phyloP scores from a whole-genome alignment of 768 basidiomycete species.

The Boletus patriciae region DNA sequence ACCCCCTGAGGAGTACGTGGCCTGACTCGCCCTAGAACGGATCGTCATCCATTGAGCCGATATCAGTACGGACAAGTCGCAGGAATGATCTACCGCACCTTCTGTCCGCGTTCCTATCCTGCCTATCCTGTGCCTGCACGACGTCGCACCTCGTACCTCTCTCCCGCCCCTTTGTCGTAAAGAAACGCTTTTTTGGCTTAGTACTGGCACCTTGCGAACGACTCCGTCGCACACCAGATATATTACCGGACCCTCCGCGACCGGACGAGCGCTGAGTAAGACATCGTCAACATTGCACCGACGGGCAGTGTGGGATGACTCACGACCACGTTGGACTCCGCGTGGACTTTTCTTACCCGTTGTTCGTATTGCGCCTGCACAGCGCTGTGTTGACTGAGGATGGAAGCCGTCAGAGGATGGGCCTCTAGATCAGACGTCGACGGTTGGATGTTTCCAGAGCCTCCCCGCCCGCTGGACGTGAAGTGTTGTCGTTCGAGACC shows the following conservation, averaged over 20 bases:
- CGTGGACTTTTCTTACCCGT: conserved; percentile 12
- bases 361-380: conserved; percentile 17
- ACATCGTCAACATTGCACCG: background rate
- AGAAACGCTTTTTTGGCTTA: conserved; percentile 4
- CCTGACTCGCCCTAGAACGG: conserved; percentile 9
- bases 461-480: conserved; percentile 27
- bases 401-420: conserved; percentile 26
- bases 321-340: conserved; percentile 20
- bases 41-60: background rate
- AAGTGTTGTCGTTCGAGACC: conserved; percentile 1
- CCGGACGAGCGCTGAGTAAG: conserved; percentile 25
- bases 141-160: background rate
- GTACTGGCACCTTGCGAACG: conserved; percentile 3
- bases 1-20: conserved; percentile 13
- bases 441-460: conserved; percentile 25
- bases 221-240: conserved; percentile 11
- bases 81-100: conserved; percentile 2
- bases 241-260: conserved; percentile 30
- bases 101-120: background rate
- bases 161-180: conserved; percentile 17
- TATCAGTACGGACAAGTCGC: background rate
- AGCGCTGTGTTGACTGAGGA: conserved; percentile 21
- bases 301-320: background rate
- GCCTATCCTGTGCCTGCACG: background rate
- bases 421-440: conserved; percentile 3